Percentiles rank a stretch among this genome's conserved stretches.
Conservation (phyloP, 345 rosid genomes). For the Lepidium africanum region DNA sequence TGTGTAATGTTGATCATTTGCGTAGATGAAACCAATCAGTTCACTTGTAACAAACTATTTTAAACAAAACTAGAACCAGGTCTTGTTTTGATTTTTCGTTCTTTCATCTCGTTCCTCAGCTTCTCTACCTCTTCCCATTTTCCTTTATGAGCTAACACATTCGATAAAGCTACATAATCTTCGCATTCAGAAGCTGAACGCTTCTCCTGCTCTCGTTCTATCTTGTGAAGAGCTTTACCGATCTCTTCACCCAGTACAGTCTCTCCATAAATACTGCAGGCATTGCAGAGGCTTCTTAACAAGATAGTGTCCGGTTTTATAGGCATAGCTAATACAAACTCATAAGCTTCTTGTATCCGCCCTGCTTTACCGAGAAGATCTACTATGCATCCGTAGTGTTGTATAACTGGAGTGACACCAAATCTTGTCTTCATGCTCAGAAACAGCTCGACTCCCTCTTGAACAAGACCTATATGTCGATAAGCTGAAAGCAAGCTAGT, state of each 20-base stretch:
- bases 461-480: slow-evolving; percentile 45
- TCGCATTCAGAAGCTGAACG: slow-evolving; percentile 20
- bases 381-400: slow-evolving; percentile 47
- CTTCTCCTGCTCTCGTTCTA: slow-evolving; percentile 10
- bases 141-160: slow-evolving; percentile 47
- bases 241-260: slow-evolving; percentile 38
- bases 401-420: slow-evolving; percentile 29
- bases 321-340: slow-evolving; percentile 39
- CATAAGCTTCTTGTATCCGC: slow-evolving; percentile 39
- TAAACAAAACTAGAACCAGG: slow-evolving; percentile 23
- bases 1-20: background rate
- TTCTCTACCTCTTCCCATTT: slow-evolving; percentile 50
- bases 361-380: slow-evolving; percentile 57
- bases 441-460: slow-evolving; percentile 50
- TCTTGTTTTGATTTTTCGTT: slow-evolving; percentile 18
- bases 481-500: slow-evolving; percentile 57
- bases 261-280: slow-evolving; percentile 46
- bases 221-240: slow-evolving; percentile 35
- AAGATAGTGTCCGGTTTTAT: slow-evolving; percentile 35
- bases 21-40: background rate
- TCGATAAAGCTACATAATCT: slow-evolving; percentile 51
- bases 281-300: slow-evolving; percentile 46
- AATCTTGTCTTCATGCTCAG: slow-evolving; percentile 29
- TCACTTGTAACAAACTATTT: slow-evolving; percentile 5
- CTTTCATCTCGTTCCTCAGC: slow-evolving; percentile 30